A percentile compares a stretch with the other conserved stretches of the same genome.
These are phyloP conservation scores for Eremochloa ophiuroides DNA, from an alignment of 176 grass and related monocot species.

Conservation along the genomic window DNA sequence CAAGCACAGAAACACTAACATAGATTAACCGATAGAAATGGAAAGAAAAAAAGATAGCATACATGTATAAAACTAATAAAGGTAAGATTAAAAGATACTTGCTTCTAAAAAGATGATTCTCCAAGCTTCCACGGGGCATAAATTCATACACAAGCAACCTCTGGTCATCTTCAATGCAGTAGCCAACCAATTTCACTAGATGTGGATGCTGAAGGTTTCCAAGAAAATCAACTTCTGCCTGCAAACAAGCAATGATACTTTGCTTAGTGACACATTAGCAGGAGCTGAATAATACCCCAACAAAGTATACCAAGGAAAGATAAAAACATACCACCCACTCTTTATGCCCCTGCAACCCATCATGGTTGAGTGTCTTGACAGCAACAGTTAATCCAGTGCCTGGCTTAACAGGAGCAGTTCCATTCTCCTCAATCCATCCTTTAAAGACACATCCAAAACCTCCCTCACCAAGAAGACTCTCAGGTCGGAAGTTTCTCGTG, in stretches of 20 bases:
- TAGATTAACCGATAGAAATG: background rate
- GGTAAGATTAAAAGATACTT: constrained; percentile 20
- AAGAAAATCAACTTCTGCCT: constrained; percentile 99
- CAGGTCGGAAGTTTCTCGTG: constrained; percentile 95
- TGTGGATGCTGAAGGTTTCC: constrained; percentile 95
- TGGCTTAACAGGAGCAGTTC: constrained; percentile 95
- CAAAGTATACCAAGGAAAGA: constrained; percentile 9
- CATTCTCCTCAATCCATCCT: constrained; percentile 99
- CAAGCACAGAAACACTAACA: background rate
- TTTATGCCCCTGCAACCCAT: constrained; percentile 98
- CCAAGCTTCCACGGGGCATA: constrained; percentile 98
- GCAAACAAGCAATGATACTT: constrained; percentile 11
- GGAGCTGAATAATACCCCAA: constrained; percentile 2
- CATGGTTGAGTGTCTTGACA: constrained; percentile 98
- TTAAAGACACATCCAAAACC: constrained; percentile 99
- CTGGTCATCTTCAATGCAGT: constrained; percentile 99
- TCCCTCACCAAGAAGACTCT: constrained; percentile 95
- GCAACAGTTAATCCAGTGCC: constrained; percentile 97
- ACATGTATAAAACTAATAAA: constrained; percentile 1
- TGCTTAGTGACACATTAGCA: constrained; percentile 18
- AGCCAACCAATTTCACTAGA: constrained; percentile 95
- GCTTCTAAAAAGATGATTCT: constrained; percentile 99
- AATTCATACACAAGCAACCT: constrained; percentile 97
- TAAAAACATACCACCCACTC: constrained; percentile 94
- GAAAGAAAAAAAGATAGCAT: background rate